These are phyloP conservation scores for Penicillium tannophilum DNA, from an alignment of 495 filamentous ascomycete species.

Conservation along the genomic window DNA sequence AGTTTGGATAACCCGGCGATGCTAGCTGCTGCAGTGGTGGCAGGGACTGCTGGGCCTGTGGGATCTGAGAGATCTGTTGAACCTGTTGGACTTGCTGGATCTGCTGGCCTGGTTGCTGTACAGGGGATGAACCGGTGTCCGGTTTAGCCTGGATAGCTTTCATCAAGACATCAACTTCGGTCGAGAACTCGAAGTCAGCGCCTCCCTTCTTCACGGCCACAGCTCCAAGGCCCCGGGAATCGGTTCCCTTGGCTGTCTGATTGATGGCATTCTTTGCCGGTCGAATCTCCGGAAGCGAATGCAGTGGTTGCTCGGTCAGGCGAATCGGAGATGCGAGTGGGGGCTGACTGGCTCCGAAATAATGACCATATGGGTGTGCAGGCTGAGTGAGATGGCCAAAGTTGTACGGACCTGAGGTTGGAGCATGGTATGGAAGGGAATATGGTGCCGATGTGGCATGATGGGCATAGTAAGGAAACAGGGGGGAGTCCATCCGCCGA, in stretches of 20 bases:
- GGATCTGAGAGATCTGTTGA: background rate
- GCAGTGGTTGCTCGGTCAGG: conserved; percentile 35
- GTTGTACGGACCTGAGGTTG: conserved; percentile 36
- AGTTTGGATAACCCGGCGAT: conserved; percentile 21
- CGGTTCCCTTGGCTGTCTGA: conserved; percentile 23
- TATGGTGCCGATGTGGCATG: conserved; percentile 36
- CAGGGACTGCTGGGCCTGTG: conserved; percentile 31
- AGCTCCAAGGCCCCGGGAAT: background rate
- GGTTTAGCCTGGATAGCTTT: conserved; percentile 80
- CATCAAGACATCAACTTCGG: conserved; percentile 88
- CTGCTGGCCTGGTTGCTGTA: background rate
- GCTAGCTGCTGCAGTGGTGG: conserved; percentile 40
- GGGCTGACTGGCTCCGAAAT: conserved; percentile 35
- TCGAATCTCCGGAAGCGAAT: conserved; percentile 41
- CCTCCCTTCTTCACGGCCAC: conserved; percentile 20
- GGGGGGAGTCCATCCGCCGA: conserved; percentile 41
- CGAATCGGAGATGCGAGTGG: conserved; percentile 33
- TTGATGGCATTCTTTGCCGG: conserved; percentile 47
- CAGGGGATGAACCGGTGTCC: conserved; percentile 21
- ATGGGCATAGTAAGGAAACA: conserved; percentile 45
- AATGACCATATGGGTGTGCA: conserved; percentile 41
- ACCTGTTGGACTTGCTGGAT: background rate
- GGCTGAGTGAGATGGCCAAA: conserved; percentile 25
- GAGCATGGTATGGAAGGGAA: conserved; percentile 41
- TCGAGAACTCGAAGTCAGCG: conserved; percentile 65